Base-by-base conservation (phyloP, 2,329 filamentous ascomycete genomes). In the Macroventuria anomochaeta region DNA sequence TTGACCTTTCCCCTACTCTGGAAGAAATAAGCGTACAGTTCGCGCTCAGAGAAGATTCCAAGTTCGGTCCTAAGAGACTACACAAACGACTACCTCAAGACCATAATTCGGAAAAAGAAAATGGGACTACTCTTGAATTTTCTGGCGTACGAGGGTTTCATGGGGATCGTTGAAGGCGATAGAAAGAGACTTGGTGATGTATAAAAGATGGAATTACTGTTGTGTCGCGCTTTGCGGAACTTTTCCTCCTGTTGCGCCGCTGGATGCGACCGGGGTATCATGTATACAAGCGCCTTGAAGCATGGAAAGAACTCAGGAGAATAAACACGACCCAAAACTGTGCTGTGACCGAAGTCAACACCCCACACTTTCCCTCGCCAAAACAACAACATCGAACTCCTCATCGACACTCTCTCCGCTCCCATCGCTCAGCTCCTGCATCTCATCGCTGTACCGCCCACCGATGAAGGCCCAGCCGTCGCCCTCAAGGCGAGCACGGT, bases 381-480 rank as follows among this genome's bases (percentile, higher is more conserved):
- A 36, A 18, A 73, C 58, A 15, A 73, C 67, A 1, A 74, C 67
- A 23, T 74, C 71, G 28, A 73, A 72, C 46, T 73, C 71, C 18
- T 72, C 68, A 23, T 74, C 71, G 0, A 74, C 53, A 15, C 67
- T 68, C 47, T 64, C 70, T 11, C 66, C 63, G 25, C 59, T 64
- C 32, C 55, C 36, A 26, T 62, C 55, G 44, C 64, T 51, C 42
- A 57, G 25, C 25, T 43, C 40, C n/a, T 57, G 54, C 23, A 55
- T 55, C 6, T 58, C 63, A n/a, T 71, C 65, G 15, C 61, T 63
- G 41, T 54, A 54, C 2, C 51, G 28, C 1, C 39, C 51, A 18
- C 44, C 44, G 5, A 73, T 59, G 39, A 74, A 74, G 13, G 68
- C 68, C 71, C 71, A 73, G 2, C 70, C 68, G 17, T 74, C 71